phyloP scores from a whole-genome alignment of 176 grass and related monocot genomes.

The Musa itinerans region DNA sequence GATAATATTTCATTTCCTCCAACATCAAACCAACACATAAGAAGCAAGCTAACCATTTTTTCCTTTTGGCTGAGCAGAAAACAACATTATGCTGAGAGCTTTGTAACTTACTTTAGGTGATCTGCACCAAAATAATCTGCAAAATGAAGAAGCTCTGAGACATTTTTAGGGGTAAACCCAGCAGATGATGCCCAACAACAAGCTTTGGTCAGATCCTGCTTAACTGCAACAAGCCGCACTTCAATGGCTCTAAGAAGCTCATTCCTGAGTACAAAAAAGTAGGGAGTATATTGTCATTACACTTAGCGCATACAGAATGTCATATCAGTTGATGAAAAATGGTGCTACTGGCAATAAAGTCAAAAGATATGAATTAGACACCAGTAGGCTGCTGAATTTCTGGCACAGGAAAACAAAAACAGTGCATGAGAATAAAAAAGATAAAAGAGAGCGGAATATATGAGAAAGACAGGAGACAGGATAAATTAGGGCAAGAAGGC shows the following conservation, averaged over 20 bases:
- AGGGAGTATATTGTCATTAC: neutral
- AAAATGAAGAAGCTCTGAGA: constrained; percentile 71
- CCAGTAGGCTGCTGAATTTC: too few relatives aligned
- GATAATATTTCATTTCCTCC: too few relatives aligned
- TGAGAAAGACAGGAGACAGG: too few relatives aligned
- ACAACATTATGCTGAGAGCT: too few relatives aligned
- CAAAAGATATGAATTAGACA: neutral
- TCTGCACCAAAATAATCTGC: constrained; percentile 71
- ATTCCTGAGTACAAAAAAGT: constrained; percentile 45
- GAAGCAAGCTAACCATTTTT: too few relatives aligned
- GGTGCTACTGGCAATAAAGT: neutral
- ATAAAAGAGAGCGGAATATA: too few relatives aligned
- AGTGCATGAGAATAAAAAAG: too few relatives aligned
- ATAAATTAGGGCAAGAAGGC: too few relatives aligned
- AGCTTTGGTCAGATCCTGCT: constrained; percentile 70
- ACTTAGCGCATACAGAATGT: neutral
- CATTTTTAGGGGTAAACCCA: constrained; percentile 56
- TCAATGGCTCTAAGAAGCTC: constrained; percentile 88
- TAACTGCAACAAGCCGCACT: constrained; percentile 71
- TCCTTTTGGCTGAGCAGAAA: neutral
- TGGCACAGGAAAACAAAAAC: too few relatives aligned
- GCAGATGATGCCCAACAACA: constrained; percentile 75
- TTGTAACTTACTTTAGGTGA: constrained; percentile 49
- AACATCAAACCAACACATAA: too few relatives aligned
- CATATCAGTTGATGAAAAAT: neutral